Evolutionary conservation across 192 early-diverging fungal genomes (phyloP).

Genomic region (Rhizophagus clarus): DNA sequence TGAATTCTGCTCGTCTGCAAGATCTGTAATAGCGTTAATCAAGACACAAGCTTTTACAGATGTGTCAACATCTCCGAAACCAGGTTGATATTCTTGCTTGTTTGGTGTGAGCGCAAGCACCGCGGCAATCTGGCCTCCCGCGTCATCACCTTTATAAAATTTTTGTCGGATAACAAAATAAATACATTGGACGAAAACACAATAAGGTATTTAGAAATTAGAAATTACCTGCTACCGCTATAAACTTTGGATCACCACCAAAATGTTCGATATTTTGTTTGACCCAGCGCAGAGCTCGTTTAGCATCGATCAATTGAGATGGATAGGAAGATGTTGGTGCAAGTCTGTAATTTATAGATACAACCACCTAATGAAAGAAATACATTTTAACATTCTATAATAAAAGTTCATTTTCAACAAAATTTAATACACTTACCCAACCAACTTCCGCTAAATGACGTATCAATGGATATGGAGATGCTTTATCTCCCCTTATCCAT

Average conservation of each 20-base stretch:
- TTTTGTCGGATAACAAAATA: not conserved
- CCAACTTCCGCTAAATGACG: constrained; percentile 26
- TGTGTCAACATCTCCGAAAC: constrained; percentile 63
- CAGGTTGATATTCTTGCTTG: constrained; percentile 47
- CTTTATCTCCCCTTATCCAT: constrained; percentile 64
- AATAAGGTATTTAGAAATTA: not conserved
- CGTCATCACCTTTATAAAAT: constrained; percentile 37
- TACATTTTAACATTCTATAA: not conserved
- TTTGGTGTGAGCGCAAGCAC: constrained; percentile 57
- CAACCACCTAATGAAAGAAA: constrained; percentile 55
- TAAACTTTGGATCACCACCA: constrained; percentile 66
- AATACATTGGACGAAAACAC: not conserved
- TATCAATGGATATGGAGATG: constrained; percentile 31
- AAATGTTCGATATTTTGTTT: constrained; percentile 57
- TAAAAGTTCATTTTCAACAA: not conserved
- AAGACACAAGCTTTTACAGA: constrained; percentile 56
- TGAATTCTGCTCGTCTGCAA: constrained; percentile 45
- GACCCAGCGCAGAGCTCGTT: constrained; percentile 71
- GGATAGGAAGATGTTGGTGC: constrained; percentile 49
- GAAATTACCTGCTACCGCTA: constrained; percentile 61
- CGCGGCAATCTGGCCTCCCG: constrained; percentile 62
- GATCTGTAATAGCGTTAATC: constrained; percentile 52
- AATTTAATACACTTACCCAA: constrained; percentile 5
- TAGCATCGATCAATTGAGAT: constrained; percentile 65
- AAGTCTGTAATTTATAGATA: constrained; percentile 61